Evolutionary conservation across 768 basidiomycete species (phyloP).

Genomic region (Collybiopsis confluens): DNA sequence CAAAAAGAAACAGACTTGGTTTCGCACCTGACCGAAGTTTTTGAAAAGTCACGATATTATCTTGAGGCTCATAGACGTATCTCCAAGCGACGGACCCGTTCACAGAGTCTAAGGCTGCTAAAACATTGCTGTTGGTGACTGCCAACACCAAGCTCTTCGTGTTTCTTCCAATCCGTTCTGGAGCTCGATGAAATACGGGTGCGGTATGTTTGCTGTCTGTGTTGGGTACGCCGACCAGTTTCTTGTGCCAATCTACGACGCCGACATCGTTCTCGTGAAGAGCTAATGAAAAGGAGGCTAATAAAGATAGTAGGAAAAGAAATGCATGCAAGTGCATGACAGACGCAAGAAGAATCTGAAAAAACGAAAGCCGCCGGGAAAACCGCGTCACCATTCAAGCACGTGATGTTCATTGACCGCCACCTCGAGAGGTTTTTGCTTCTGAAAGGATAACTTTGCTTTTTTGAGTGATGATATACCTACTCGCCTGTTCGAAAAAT

Average conservation of each 20-base stretch:
- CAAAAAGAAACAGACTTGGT: neutral
- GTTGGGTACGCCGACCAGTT: conserved; percentile 70
- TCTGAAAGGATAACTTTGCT: no score
- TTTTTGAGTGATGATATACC: no score
- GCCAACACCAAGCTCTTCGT: conserved; percentile 53
- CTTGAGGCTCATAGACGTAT: conserved; percentile 65
- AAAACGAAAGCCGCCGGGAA: neutral
- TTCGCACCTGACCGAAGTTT: conserved; percentile 52
- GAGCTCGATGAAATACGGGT: conserved; percentile 52
- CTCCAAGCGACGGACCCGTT: conserved; percentile 82
- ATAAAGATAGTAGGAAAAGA: neutral
- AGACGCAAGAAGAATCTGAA: no score
- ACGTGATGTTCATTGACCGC: no score
- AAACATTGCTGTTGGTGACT: conserved; percentile 69
- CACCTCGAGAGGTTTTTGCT: no score
- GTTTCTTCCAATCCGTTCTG: conserved; percentile 16
- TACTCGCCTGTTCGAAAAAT: no score
- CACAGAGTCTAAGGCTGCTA: conserved; percentile 65
- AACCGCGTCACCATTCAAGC: no score
- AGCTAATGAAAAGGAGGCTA: conserved; percentile 27
- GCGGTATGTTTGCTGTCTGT: conserved; percentile 43
- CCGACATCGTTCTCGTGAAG: conserved; percentile 75
- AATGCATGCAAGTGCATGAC: conserved; percentile 2
- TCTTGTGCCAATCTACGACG: conserved; percentile 84
- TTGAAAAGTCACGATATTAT: conserved; percentile 64